Base-by-base conservation (phyloP, 306 rosid genomes). In the Neltuma alba region DNA sequence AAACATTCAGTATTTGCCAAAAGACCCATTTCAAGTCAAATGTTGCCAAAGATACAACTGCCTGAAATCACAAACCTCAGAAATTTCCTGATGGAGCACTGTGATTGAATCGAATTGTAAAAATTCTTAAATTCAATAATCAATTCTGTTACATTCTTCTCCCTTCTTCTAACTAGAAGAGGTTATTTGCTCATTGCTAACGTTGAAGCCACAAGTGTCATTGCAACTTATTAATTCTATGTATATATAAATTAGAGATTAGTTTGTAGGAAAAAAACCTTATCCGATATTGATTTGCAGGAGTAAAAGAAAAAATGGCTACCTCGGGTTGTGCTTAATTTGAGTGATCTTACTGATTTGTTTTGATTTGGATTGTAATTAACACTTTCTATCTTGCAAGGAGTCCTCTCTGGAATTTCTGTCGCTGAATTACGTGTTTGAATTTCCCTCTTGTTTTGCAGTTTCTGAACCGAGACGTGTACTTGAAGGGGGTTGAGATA, bases 381-480 rank as follows among this genome's bases (percentile, higher is more conserved):
- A 30, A 54, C 13, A 9, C 25, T 66, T 20, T 18, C 6, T 20
- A 12, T 25, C 36, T 16, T 62, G 44, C 27, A 25, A 68, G 55
- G 55, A 47, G 77, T 10, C 66, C 50, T 75, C 28, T 57, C 67
- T 58, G 72, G n/a, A 33, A 48, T 82, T 44, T 57, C n/a, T 20
- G 23, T 31, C 28, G 6, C 62, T 67, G 70, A 50, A 25, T 20
- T 72, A 50, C 13, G 36, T 57, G 65, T 75, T 77, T 83, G 71
- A 84, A 73, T 11, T 38, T 31, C 61, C 68, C 64, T 65, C 55
- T 76, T 60, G 72, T 30, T 69, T 69, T 84, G 86, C 89, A 95
- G 99, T 95, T 89, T 87, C 87, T 93, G 45, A 88, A 84, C 90
- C 86, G 87, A 89, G 94, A 84, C 27, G 98, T 85, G 79, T 95